Base-by-base conservation (phyloP, 2,329 filamentous ascomycete genomes). In the Colletotrichum brevisporum region DNA sequence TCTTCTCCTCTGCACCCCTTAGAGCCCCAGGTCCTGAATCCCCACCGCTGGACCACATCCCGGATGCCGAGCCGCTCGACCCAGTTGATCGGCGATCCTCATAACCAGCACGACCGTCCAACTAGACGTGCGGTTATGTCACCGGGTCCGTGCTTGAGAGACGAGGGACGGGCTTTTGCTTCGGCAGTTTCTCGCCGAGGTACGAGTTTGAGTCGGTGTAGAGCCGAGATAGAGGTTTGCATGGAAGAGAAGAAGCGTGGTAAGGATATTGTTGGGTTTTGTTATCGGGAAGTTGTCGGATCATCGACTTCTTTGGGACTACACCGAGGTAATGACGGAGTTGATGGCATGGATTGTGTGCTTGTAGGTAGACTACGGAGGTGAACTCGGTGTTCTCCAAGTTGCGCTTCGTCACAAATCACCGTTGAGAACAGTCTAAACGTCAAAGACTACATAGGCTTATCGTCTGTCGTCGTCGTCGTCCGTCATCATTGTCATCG, bases 31-130 rank as follows among this genome's bases (percentile, higher is more conserved):
- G n/a, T n/a, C n/a, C n/a, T n/a, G n/a, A n/a, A n/a, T n/a, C n/a
- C n/a, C n/a, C n/a, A n/a, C n/a, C n/a, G n/a, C n/a, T n/a, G 6
- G 45, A 16, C 16, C 10, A 10, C 18, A 48, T 48, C 45, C 45
- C 45, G 16, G 45, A 21, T n/a, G n/a, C 18, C 45, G n/a, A 48
- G 41, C 2, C 45, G 45, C 18, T 48, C 18, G 18, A 18, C 45
- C 45, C 45, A 48, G 45, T 24, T 24, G 45, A 48, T 48, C 45
- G 45, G 45, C 45, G 45, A 10, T 21, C 45, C 45, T 48, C 45
- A 24, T 21, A 48, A 48, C 10, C 45, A 6, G 45, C n/a, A 10
- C 45, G 45, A 9, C n/a, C 16, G 45, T 48, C 45, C 45, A 48
- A n/a, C 45, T 16, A 48, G n/a, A 48, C n/a, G 9, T 10, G 45